phyloP scores from a whole-genome alignment of 148 eudicot species.

The Persicaria tinctoria region DNA sequence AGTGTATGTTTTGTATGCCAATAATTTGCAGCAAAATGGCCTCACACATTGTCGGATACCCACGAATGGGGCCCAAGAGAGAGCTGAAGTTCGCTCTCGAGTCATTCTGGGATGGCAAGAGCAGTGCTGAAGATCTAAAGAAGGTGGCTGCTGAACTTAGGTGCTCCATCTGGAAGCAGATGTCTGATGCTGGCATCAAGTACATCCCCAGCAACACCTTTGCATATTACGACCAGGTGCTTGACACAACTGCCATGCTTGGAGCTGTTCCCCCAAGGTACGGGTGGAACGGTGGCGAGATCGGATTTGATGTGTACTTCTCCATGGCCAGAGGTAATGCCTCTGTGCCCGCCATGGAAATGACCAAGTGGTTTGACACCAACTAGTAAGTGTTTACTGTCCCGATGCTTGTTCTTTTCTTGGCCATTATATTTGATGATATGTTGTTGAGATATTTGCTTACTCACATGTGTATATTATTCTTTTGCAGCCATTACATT shows the following conservation, averaged over 20 bases:
- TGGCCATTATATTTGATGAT: background rate
- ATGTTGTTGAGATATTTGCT: background rate
- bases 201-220: slow-evolving; percentile 87
- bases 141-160: slow-evolving; percentile 69
- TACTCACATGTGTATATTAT: slow-evolving; percentile 12
- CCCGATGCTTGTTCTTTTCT: background rate
- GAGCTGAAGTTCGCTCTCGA: slow-evolving; percentile 88
- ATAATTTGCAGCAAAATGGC: slow-evolving; percentile 53
- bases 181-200: slow-evolving; percentile 72
- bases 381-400: slow-evolving; percentile 63
- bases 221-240: slow-evolving; percentile 72
- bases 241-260: slow-evolving; percentile 81
- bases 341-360: slow-evolving; percentile 88
- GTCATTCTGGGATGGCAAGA: slow-evolving; percentile 85
- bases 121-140: slow-evolving; percentile 72
- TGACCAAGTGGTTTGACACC: slow-evolving; percentile 99
- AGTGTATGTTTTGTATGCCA: background rate
- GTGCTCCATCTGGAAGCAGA: slow-evolving; percentile 83
- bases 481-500: slow-evolving; percentile 62
- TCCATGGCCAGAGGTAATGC: slow-evolving; percentile 93
- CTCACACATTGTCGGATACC: slow-evolving; percentile 91
- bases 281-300: slow-evolving; percentile 69
- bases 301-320: slow-evolving; percentile 68
- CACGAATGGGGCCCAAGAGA: slow-evolving; percentile 94
- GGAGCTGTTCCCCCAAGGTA: slow-evolving; percentile 83